Evolutionary conservation across 73 alveolate genomes (phyloP).

Genomic region (Urostyla sp.): DNA sequence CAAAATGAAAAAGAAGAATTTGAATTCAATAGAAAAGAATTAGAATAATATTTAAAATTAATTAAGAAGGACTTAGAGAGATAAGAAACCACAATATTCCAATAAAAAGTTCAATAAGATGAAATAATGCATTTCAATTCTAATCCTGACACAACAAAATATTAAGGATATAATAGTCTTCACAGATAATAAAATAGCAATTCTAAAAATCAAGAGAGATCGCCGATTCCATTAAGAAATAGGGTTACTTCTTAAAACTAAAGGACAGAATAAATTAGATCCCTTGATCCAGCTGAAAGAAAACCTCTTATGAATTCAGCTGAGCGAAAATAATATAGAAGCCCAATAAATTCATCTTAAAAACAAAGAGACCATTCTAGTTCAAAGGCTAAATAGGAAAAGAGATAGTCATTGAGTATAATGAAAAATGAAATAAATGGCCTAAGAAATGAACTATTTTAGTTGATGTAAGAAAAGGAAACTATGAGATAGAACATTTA

Average conservation of each 20-base stretch:
- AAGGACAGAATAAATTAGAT: conserved; percentile 7
- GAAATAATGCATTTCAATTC: not conserved
- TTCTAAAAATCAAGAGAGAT: not conserved
- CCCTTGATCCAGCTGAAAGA: conserved; percentile 22
- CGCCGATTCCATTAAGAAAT: not conserved
- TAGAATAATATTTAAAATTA: conserved; percentile 31
- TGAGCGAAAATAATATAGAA: conserved; percentile 5
- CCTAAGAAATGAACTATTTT: no score
- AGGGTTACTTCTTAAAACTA: not conserved
- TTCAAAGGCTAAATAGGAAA: no score
- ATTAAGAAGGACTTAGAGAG: conserved; percentile 48
- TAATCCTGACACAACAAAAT: not conserved
- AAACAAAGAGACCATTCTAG: no score
- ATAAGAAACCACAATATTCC: not conserved
- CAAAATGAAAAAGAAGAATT: conserved; percentile 55
- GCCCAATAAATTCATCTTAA: no score
- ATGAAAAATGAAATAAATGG: no score
- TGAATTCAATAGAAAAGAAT: conserved; percentile 62
- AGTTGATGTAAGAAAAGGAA: no score
- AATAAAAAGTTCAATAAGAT: not conserved
- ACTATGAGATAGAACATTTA: no score
- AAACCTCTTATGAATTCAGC: no score
- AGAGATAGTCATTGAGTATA: no score
- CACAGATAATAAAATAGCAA: not conserved
- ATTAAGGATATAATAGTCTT: not conserved